Base-by-base conservation (phyloP, 2,329 filamentous ascomycete genomes). In the Hypoxylon sp. region DNA sequence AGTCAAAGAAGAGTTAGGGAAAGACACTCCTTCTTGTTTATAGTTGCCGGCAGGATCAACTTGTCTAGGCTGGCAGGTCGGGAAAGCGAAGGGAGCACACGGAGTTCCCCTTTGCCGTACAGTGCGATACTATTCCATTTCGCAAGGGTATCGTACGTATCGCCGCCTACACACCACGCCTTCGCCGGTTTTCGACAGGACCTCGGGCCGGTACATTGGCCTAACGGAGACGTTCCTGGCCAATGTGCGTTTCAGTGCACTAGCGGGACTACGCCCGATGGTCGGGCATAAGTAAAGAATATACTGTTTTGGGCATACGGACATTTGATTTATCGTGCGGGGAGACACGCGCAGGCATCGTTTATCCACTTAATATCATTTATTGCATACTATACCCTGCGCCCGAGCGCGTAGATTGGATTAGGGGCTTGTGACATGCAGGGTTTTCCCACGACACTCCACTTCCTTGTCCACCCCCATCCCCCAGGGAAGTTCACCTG, bases 321-420 rank as follows among this genome's bases (percentile, higher is more conserved):
- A 58, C 41, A 60, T 67, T 49, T 28, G 55, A 62, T 59, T 62
- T 52, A 55, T 65, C 62, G 65, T 67, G 65, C 62, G 65, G 65
- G 65, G 65, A 58, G 50, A 37, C 28, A 20, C 24, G 43, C 19
- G 53, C 15, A 58, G 17, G 43, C 41, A 43, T 20, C 24, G 44
- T 26, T 57, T 67, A 24, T 17, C 10, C 2, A 15, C 13, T 8
- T 51, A 5, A 13, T 28, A 26, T 44, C 44, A n/a, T 11, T 51
- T 26, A 1, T 43, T 62, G 30, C 56, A 66, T 63, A 41, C 6
- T 8, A 5, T 30, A 5, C 13, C 24, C 15, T 53, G 20, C 37
- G 7, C 32, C 6, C 41, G 41, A 56, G 24, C 6, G 26, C 24
- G 8, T 32, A 44, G 24, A 43, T 44, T 20, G 15, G 32, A 28